Percentiles rank a stretch among this genome's conserved stretches.
Evolutionary conservation across 2,329 filamentous ascomycete species (phyloP).

Genomic region (Colletotrichum sp.): DNA sequence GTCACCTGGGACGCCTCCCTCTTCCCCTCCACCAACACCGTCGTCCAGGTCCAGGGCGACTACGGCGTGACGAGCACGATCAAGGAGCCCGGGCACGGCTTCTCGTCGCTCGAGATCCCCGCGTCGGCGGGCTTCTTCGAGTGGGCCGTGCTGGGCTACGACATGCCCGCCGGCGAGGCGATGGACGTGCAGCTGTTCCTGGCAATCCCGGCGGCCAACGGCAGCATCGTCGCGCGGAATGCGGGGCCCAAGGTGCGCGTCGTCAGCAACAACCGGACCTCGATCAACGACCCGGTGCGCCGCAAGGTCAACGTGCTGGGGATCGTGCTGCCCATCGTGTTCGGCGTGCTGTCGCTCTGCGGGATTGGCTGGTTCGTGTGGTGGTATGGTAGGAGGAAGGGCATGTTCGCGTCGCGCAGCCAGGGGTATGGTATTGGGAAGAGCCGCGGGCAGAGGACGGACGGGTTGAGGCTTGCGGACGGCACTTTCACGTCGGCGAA

Average conservation of each 20-base stretch:
- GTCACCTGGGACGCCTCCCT: conserved; percentile 23
- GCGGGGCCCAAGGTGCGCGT: conserved; percentile 18
- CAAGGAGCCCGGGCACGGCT: conserved; percentile 11
- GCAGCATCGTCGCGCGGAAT: conserved; percentile 1
- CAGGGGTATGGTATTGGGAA: conserved; percentile 19
- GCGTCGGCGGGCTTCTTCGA: conserved; percentile 21
- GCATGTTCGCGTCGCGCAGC: conserved; percentile 10
- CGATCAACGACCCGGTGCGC: not conserved
- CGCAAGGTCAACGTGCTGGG: conserved; percentile 4
- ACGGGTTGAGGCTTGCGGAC: not conserved
- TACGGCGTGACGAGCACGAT: conserved; percentile 5
- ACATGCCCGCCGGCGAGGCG: not conserved
- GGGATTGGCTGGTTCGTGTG: conserved; percentile 16
- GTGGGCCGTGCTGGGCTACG: conserved; percentile 5
- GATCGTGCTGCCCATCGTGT: conserved; percentile 16
- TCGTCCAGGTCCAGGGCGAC: conserved; percentile 19
- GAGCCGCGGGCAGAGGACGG: conserved; percentile 16
- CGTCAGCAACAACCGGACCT: not conserved
- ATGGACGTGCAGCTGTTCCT: conserved; percentile 18
- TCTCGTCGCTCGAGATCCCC: conserved; percentile 10
- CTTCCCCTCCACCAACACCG: conserved; percentile 14
- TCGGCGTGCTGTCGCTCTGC: conserved; percentile 8
- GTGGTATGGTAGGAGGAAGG: conserved; percentile 14
- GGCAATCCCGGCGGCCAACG: conserved; percentile 8
- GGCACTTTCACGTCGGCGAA: conserved; percentile 11